A percentile compares a stretch with the other conserved stretches of the same genome.
phyloP scores from a whole-genome alignment of 2,329 filamentous ascomycete genomes.

The Calonectria multiphialidica region DNA sequence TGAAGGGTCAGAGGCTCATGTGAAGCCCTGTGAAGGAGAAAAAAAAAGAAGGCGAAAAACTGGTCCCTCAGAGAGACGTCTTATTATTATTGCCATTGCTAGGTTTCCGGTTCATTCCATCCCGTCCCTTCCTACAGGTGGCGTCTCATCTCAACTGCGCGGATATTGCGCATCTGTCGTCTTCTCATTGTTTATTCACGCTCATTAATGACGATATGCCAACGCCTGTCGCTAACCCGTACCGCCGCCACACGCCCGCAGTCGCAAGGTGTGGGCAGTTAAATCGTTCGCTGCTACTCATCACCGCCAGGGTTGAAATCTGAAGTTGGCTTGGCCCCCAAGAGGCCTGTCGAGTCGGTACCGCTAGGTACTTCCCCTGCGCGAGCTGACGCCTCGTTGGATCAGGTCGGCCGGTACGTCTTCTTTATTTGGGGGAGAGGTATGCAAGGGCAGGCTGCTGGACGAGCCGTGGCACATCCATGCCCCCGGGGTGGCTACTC shows the following conservation, averaged over 20 bases:
- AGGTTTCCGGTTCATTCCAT: conserved; percentile 3
- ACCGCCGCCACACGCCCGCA: conserved; percentile 9
- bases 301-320: conserved; percentile 4
- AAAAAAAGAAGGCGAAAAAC: conserved; percentile 8
- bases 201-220: neutral
- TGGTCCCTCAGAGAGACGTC: neutral
- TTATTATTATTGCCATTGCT: neutral
- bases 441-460: conserved; percentile 23
- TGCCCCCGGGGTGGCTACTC: conserved; percentile 16
- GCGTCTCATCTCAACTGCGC: conserved; percentile 3
- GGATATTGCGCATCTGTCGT: neutral
- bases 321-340: conserved; percentile 21
- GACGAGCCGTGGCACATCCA: conserved; percentile 5
- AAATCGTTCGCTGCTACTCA: conserved; percentile 3
- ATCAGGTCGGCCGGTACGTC: conserved; percentile 2
- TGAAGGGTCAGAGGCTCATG: neutral
- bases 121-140: conserved; percentile 3
- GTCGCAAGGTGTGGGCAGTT: neutral
- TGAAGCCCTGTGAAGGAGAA: neutral
- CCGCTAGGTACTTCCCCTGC: conserved; percentile 14
- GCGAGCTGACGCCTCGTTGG: conserved; percentile 16
- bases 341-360: neutral
- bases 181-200: neutral
- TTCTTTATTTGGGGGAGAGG: conserved; percentile 21
- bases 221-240: neutral